Base-by-base conservation (phyloP, 139 green algal genomes). In the Axilococcus clingmanii region DNA sequence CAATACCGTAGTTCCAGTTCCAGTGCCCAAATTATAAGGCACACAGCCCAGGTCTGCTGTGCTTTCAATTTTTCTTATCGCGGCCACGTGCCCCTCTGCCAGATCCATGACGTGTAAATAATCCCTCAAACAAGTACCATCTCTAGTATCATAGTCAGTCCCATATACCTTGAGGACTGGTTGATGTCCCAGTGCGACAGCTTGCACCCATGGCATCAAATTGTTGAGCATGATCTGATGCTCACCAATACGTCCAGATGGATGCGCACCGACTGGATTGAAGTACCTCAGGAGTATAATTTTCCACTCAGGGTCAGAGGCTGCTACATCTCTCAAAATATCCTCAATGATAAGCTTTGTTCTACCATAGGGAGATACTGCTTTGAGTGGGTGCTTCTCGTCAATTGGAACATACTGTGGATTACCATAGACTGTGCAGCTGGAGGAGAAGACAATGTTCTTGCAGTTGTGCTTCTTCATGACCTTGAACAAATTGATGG, bases 51-150 rank as follows among this genome's bases (percentile, higher is more conserved):
- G 37, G 22, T 77, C 49, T 2, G 67, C 47, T 17, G 65, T 75
- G n/a, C 42, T 48, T 35, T 80, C 40, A 23, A 93, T 33, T 56
- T 92, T 89, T 37, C 63, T 55, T 27, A 97, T 65, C n/a, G 89
- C 89, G 16, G 68, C 61, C 15, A 93, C 75, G 61, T 97, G 89
- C 3, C 86, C 88, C 59, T 83, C 75, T 29, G 76, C 84, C 40
- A 94, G 64, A 75, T 94, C 86, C 72, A 96, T 87, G 15, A 99
- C 92, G 59, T 99, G 92, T 63, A 98, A 97, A 80, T 97, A 99
- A 69, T 99, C 93, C 20, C 93, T 76, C 51, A 96, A 72, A 43
- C 69, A 78, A 17, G 82, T 94, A 57, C 86, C 86, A 54, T 94
- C 84, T 12, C 63, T 68, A 1, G 91, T 98, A 16, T 66, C 61